phyloP scores from a whole-genome alignment of 805 yeast genomes.

The Metschnikowia cerradonensis region DNA sequence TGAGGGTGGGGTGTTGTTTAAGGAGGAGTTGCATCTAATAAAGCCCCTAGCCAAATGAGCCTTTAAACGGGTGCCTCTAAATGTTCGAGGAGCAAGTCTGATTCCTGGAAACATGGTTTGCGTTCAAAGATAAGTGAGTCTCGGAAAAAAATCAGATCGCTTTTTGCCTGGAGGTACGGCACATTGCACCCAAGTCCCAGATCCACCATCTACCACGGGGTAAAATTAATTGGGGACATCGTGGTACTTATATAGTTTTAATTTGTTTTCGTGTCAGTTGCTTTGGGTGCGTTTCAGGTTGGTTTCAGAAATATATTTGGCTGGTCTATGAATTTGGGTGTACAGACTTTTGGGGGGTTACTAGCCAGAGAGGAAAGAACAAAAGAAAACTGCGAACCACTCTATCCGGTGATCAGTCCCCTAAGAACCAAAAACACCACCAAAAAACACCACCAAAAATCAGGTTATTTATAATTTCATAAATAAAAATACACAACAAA shows the following conservation, averaged over 20 bases:
- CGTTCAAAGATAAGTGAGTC: background rate
- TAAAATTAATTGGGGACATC: background rate
- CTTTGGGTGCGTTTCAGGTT: background rate
- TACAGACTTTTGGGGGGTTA: too few relatives aligned
- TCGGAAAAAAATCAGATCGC: background rate
- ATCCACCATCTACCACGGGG: background rate
- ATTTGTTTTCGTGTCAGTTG: background rate
- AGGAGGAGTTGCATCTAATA: constrained; percentile 4
- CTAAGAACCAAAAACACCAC: too few relatives aligned
- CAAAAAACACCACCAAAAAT: too few relatives aligned
- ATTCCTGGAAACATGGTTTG: background rate
- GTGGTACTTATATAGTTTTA: background rate
- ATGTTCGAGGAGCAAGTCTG: background rate
- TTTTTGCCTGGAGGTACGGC: constrained; percentile 2
- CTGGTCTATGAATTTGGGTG: too few relatives aligned
- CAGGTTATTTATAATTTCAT: too few relatives aligned
- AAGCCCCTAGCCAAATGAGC: background rate
- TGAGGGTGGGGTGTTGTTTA: constrained; percentile 7
- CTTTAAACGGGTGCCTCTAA: background rate
- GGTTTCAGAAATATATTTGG: too few relatives aligned
- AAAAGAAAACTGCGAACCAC: background rate
- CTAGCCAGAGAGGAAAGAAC: too few relatives aligned
- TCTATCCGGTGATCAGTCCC: too few relatives aligned
- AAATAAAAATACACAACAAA: too few relatives aligned
- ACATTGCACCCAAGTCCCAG: background rate